A percentile compares a stretch with the other conserved stretches of the same genome.
These are phyloP conservation scores for Chlorella sp. DNA, from an alignment of 139 green algal species.

Conservation along the genomic window DNA sequence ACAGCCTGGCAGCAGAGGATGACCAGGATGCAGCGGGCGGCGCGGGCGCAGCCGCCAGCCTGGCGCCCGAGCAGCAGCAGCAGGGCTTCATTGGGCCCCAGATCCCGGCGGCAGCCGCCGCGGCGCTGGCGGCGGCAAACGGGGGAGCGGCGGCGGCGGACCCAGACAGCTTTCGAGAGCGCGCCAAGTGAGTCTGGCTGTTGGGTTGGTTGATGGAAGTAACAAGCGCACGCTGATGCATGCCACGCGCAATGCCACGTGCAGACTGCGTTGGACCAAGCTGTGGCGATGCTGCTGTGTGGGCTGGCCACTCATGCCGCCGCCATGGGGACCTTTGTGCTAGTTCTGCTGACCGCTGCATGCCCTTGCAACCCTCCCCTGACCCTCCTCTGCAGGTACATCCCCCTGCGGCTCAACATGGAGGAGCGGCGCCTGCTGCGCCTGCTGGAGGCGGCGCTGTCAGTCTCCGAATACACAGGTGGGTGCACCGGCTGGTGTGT, in stretches of 20 bases:
- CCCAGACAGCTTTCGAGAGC: conserved; percentile 56
- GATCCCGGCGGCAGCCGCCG: not conserved
- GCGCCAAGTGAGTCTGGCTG: conserved; percentile 30
- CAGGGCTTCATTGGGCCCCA: not conserved
- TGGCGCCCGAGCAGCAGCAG: not conserved
- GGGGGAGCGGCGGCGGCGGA: not conserved
- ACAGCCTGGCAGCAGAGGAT: not conserved
- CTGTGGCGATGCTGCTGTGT: not conserved
- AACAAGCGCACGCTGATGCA: too few relatives aligned
- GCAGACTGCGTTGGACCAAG: conserved; percentile 68
- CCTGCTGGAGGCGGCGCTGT: conserved; percentile 88
- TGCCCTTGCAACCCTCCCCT: not conserved
- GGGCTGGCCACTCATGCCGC: not conserved
- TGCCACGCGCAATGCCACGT: too few relatives aligned
- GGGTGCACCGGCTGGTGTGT: not conserved
- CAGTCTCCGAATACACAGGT: conserved; percentile 81
- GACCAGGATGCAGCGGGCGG: not conserved
- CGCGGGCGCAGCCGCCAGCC: not conserved
- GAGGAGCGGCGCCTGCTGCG: conserved; percentile 82
- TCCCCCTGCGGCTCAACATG: conserved; percentile 72
- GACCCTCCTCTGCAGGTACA: conserved; percentile 43
- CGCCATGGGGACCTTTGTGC: too few relatives aligned
- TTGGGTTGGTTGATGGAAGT: too few relatives aligned
- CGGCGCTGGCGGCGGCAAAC: not conserved
- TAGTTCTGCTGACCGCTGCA: not conserved